phyloP scores from a whole-genome alignment of 2,329 filamentous ascomycete genomes.

The Fusarium graminum region DNA sequence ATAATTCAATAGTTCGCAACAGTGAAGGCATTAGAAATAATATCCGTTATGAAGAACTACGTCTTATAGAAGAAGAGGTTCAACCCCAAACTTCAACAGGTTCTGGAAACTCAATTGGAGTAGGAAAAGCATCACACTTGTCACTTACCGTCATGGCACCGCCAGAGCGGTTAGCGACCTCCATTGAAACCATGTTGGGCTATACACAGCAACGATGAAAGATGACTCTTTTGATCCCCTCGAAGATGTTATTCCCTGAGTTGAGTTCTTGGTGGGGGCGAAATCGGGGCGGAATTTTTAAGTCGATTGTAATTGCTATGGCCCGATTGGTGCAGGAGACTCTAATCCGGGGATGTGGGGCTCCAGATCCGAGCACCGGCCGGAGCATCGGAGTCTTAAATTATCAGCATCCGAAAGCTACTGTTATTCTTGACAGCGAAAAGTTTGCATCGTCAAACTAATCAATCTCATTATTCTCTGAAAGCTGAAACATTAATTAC shows the following conservation, averaged over 20 bases:
- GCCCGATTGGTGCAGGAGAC: conserved; percentile 52
- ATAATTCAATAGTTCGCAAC: not conserved
- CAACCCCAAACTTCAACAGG: not conserved
- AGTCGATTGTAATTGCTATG: conserved; percentile 52
- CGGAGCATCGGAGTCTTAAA: not conserved
- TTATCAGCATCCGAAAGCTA: not conserved
- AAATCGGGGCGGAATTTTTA: conserved; percentile 51
- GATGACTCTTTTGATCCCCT: conserved; percentile 36
- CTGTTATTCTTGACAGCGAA: not conserved
- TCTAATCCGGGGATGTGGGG: conserved; percentile 48
- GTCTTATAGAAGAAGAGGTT: not conserved
- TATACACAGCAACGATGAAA: conserved; percentile 34
- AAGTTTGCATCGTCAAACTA: not conserved
- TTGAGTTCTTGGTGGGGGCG: conserved; percentile 44
- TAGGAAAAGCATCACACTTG: not conserved
- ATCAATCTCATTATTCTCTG: not conserved
- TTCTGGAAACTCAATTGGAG: conserved; percentile 18
- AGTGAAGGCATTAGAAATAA: not conserved
- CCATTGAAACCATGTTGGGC: conserved; percentile 63
- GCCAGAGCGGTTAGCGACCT: conserved; percentile 63
- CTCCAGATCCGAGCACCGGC: conserved; percentile 43
- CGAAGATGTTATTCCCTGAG: conserved; percentile 25
- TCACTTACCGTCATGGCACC: conserved; percentile 60
- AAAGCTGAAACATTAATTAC: conserved; percentile 9
- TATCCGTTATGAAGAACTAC: not conserved